Evolutionary conservation across 768 basidiomycete genomes (phyloP).

Genomic region (Kwoniella newhampshirensis): DNA sequence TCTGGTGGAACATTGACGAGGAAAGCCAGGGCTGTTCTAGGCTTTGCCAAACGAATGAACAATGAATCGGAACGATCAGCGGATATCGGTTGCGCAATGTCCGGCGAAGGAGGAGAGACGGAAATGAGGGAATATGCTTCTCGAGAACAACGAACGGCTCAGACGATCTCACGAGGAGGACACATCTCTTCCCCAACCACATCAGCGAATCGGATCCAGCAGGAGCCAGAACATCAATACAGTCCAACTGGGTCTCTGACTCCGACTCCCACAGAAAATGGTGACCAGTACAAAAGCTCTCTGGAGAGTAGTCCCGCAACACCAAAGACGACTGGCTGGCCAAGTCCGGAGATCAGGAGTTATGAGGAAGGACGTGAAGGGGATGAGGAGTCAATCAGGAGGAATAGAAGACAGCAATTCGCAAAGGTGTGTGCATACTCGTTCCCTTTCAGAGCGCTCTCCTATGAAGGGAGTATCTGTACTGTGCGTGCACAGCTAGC

Average conservation of each 20-base stretch:
- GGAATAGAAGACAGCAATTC: conserved; percentile 23
- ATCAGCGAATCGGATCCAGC: too few species aligned
- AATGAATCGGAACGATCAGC: too few species aligned
- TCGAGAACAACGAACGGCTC: conserved; percentile 1
- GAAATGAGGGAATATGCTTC: conserved; percentile 4
- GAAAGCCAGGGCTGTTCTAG: conserved; percentile 15
- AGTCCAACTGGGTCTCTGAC: too few species aligned
- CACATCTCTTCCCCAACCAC: too few species aligned
- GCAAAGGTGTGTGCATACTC: conserved; percentile 35
- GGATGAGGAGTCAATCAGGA: conserved; percentile 11
- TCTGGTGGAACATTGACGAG: conserved; percentile 1
- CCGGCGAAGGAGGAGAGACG: not conserved
- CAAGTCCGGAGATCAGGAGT: not conserved
- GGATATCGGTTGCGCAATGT: too few species aligned
- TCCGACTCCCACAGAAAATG: too few species aligned
- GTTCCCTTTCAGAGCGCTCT: too few species aligned
- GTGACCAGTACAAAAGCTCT: too few species aligned
- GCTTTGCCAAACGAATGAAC: not conserved
- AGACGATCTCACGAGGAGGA: conserved; percentile 9
- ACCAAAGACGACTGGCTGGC: too few species aligned
- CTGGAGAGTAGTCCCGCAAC: too few species aligned
- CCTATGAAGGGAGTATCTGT: too few species aligned
- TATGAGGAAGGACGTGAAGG: not conserved
- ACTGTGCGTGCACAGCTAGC: not conserved
- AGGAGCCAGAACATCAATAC: too few species aligned